These are phyloP conservation scores for Cryphonectria naterciae DNA, from an alignment of 2,329 filamentous ascomycete genomes.

Conservation along the genomic window DNA sequence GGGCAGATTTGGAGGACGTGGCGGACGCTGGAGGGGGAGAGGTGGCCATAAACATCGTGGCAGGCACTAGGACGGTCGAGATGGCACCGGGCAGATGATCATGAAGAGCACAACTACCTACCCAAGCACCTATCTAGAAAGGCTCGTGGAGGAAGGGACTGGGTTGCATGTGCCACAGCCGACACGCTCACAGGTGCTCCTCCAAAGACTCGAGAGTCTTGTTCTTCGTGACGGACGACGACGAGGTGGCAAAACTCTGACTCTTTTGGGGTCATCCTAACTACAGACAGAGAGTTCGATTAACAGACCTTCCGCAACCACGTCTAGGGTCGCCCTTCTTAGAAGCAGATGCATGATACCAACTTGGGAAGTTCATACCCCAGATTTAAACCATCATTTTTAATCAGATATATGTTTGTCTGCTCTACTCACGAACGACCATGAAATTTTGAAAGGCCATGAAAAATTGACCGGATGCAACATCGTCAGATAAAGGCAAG, in stretches of 20 bases:
- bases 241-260: neutral
- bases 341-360: neutral
- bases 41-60: slow-evolving; percentile 36
- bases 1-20: slow-evolving; percentile 40
- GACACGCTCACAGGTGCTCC: neutral
- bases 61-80: slow-evolving; percentile 18
- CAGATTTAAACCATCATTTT: neutral
- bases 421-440: neutral
- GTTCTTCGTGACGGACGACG: neutral
- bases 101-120: neutral
- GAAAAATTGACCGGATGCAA: neutral
- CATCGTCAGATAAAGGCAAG: neutral
- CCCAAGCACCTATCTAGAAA: too few species aligned
- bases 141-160: neutral
- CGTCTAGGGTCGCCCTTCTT: neutral
- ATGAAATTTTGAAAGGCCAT: neutral
- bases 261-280: too few species aligned
- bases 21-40: slow-evolving; percentile 40
- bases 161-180: neutral
- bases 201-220: neutral
- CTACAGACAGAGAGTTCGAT: neutral
- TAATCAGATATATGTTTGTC: neutral
- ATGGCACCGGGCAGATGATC: neutral
- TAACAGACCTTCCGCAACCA: neutral
- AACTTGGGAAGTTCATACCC: neutral